Conservation (phyloP, 2,329 filamentous ascomycete species). For the Colletotrichum tamarilloi region DNA sequence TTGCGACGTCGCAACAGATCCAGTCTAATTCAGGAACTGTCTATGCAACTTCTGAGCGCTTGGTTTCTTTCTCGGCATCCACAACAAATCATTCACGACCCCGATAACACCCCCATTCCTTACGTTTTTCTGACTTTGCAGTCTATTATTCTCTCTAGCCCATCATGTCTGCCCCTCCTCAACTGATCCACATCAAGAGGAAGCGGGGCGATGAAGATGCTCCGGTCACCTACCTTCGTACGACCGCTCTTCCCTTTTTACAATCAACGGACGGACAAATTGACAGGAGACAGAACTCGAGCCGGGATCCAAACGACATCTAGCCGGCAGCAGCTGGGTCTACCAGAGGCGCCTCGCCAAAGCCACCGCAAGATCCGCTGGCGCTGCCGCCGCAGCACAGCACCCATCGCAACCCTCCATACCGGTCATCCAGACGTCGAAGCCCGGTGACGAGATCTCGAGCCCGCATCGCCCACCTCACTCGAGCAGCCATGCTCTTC, state of each 20-base stretch:
- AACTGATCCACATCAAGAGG: slow-evolving; percentile 70
- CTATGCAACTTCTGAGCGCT: neutral
- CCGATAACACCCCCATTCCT: neutral
- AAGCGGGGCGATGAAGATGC: slow-evolving; percentile 65
- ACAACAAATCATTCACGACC: neutral
- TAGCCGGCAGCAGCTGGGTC: slow-evolving; percentile 63
- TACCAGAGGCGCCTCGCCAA: slow-evolving; percentile 62
- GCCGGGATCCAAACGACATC: slow-evolving; percentile 62
- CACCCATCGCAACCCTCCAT: slow-evolving; percentile 37
- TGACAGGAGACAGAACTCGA: slow-evolving; percentile 58
- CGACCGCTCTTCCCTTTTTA: slow-evolving; percentile 37
- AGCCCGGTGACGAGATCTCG: slow-evolving; percentile 48
- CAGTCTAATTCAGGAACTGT: neutral
- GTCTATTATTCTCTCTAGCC: neutral
- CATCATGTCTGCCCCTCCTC: slow-evolving; percentile 67
- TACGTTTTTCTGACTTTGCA: too few relatives aligned
- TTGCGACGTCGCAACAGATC: slow-evolving; percentile 12
- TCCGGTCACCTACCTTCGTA: slow-evolving; percentile 67
- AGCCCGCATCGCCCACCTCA: slow-evolving; percentile 39
- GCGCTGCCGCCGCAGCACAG: slow-evolving; percentile 31
- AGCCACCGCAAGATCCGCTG: slow-evolving; percentile 40
- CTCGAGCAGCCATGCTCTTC: slow-evolving; percentile 20
- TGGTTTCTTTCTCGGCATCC: neutral
- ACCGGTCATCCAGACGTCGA: slow-evolving; percentile 62
- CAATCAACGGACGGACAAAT: neutral